Base-by-base conservation (phyloP, 2,329 filamentous ascomycete species). In the Cercospora sojina region DNA sequence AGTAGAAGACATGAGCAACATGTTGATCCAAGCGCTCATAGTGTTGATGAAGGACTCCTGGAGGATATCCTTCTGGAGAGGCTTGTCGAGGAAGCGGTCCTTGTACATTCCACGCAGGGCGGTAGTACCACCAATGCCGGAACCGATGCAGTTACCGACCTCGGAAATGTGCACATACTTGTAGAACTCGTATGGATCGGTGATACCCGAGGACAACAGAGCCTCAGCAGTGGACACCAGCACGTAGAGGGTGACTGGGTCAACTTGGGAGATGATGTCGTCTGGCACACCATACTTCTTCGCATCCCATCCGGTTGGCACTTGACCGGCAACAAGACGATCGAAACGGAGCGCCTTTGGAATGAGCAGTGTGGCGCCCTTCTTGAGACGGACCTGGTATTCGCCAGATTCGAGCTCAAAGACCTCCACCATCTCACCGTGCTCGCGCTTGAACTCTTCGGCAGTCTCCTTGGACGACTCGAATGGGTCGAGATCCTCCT, bases 31-130 rank as follows among this genome's bases (percentile, higher is more conserved):
- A 16, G 95, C 95, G 74, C 92, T 90, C 94, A 99, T 99, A 64
- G 95, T 99, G 86, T 99, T 99, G 87, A 99, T 98, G 85, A 99
- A 99, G 12, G 95, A 98, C 82, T 99, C 95, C 78, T 99, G 96
- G 13, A 99, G 87, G 78, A 99, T 97, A 77, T 99, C 95, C 82
- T 98, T 99, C 82, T 99, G 96, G 59, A 99, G 87, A 64, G 94
- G 95, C 83, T 93, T 95, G 83, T 99, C 95, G 69, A 98, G 86
- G 88, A 90, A 98, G 67, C 95, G 91, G 80, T 97, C 94, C 81
- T 94, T 95, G 86, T 98, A 97, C 94, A 99, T 99, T 74, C 94
- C 94, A 75, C 93, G 90, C 71, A 99, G 87, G 74, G 95, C 95
- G 74, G 88, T 88, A 68, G 93, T 91, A 82, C 95, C 96, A 86